Base-by-base conservation (phyloP, 2,329 filamentous ascomycete species). In the Spiromastix sp. region DNA sequence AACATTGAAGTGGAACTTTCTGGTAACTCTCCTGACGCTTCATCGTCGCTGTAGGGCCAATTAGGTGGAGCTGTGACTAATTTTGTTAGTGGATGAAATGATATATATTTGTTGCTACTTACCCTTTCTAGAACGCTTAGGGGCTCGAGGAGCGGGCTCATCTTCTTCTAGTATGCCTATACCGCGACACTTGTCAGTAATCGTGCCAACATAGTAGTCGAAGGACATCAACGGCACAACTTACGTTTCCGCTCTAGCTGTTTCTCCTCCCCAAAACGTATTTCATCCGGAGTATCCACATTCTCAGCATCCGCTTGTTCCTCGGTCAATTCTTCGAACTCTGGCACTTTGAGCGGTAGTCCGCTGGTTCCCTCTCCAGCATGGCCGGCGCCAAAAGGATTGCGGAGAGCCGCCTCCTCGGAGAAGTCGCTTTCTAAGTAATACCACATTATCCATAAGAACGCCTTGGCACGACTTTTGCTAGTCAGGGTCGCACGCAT, bases 371-470 rank as follows among this genome's bases (percentile, higher is more conserved):
- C 60, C 34, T 66, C 59, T 18, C 59, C 62, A 31, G 61, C 59
- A 24, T 60, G 42, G 10, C 65, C 65, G 2, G 61, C 57, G 0
- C 91, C 91, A 49, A 95, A 98, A 0, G 91, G 91, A 51, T 98
- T 98, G 48, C 84, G 80, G 31, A 85, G 72, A 29, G 85, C 89
- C 37, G 84, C 85, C 50, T 94, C 84, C 48, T 81, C 77, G 0
- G 84, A 84, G 48, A 95, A 96, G 55, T 95, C 85, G 18, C 87
- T 94, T 57, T 98, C 91, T 12, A 98, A 72, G 54, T 98, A 96
- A 68, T 91, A 95, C 91, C 91, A 98, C 78, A 98, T 93, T 43
- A 98, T 68, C 91, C 91, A 98, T 13, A 98, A 64, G 48, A 98
- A 98, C 1, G 89, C 89, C 29, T 68, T 78, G 1, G 91, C 87